phyloP scores from a whole-genome alignment of 2,329 filamentous ascomycete species.

The Cyanodermella asteris region DNA sequence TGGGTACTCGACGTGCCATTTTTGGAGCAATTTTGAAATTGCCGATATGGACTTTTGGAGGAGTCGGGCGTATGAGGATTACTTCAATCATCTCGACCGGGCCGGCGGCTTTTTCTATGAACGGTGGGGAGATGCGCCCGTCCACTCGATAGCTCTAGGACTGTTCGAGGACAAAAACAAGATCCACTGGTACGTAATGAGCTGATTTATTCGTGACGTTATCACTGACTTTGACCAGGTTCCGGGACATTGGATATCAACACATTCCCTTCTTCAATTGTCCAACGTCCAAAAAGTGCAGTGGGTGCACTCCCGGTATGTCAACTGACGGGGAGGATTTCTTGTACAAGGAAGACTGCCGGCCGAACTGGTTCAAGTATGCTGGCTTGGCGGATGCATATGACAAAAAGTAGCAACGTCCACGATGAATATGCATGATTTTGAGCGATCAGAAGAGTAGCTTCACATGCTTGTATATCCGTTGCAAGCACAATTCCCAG shows the following conservation, averaged over 20 bases:
- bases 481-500: too few species aligned
- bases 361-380: conserved; percentile 94
- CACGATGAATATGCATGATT: too few species aligned
- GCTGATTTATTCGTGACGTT: conserved; percentile 1
- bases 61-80: conserved; percentile 74
- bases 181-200: conserved; percentile 60
- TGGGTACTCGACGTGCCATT: conserved; percentile 94
- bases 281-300: conserved; percentile 86
- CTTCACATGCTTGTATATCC: too few species aligned
- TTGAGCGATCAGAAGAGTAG: too few species aligned
- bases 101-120: conserved; percentile 98
- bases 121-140: conserved; percentile 91
- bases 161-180: conserved; percentile 78
- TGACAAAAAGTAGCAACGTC: not conserved
- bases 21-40: conserved; percentile 98
- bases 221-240: conserved; percentile 34
- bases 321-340: conserved; percentile 77
- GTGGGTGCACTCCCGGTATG: conserved; percentile 62
- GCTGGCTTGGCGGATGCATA: conserved; percentile 55
- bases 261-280: conserved; percentile 99
- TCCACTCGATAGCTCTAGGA: conserved; percentile 82
- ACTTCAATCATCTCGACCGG: conserved; percentile 84
- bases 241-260: conserved; percentile 96
- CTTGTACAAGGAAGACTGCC: conserved; percentile 76
- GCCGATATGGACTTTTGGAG: conserved; percentile 85